Conservation (phyloP, 495 filamentous ascomycete species). For the Hypoxylon intermedium region DNA sequence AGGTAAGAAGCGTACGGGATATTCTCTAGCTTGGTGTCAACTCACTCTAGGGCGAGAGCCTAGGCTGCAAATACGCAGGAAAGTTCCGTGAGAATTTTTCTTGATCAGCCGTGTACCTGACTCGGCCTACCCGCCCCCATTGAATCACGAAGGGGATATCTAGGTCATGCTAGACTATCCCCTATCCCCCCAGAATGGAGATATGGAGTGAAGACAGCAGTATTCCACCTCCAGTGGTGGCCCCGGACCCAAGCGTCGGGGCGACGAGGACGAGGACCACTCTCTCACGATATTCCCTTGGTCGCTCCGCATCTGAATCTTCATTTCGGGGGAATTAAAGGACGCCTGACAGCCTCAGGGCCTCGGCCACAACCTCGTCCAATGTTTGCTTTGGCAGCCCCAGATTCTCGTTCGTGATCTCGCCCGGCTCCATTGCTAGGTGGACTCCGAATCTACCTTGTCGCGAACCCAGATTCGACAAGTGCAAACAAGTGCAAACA, state of each 20-base stretch:
- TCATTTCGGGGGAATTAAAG: background rate
- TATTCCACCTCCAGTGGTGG: background rate
- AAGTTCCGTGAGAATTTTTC: background rate
- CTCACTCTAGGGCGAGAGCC: background rate
- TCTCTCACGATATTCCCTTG: background rate
- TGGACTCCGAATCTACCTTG: constrained; percentile 36
- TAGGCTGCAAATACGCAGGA: constrained; percentile 5
- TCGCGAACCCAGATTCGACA: constrained; percentile 37
- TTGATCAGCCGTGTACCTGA: too few relatives aligned
- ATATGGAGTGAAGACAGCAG: background rate
- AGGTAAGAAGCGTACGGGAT: background rate
- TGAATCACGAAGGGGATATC: too few relatives aligned
- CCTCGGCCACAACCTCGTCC: constrained; percentile 22
- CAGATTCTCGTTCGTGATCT: constrained; percentile 39
- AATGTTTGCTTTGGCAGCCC: constrained; percentile 29
- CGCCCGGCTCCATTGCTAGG: constrained; percentile 37
- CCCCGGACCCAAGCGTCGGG: background rate
- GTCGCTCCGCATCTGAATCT: background rate
- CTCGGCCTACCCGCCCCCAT: too few relatives aligned
- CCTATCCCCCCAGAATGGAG: too few relatives aligned
- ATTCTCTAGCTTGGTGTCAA: constrained; percentile 1
- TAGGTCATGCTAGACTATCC: too few relatives aligned
- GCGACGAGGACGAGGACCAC: background rate
- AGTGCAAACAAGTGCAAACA: constrained; percentile 35
- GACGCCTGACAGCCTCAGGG: constrained; percentile 1